Evolutionary conservation across 1,284 basidiomycete genomes (phyloP).

Genomic region (Melanopsichium pennsylvanicum): DNA sequence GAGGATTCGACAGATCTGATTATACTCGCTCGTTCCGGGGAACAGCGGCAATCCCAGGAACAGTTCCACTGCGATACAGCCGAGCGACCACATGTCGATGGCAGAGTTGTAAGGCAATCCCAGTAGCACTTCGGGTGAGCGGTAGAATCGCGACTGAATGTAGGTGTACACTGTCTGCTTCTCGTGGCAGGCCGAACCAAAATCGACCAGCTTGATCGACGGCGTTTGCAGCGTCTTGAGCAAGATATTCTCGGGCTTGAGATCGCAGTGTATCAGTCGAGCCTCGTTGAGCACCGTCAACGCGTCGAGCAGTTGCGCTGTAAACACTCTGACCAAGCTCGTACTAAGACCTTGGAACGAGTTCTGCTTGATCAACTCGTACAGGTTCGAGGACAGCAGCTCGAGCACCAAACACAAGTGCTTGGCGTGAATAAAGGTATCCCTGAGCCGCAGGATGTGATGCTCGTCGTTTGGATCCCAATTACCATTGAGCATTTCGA

Average conservation of each 20-base stretch:
- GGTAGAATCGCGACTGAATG: constrained; percentile 98
- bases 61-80: constrained; percentile 95
- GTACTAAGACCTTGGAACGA: constrained; percentile 97
- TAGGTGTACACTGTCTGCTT: constrained; percentile 99
- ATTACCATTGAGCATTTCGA: constrained; percentile 74
- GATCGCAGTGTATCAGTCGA: constrained; percentile 93
- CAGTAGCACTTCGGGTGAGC: constrained; percentile 94
- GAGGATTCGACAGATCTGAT: constrained; percentile 93
- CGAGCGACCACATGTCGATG: constrained; percentile 95
- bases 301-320: constrained; percentile 90
- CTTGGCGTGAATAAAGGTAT: constrained; percentile 95
- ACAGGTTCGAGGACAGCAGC: constrained; percentile 93
- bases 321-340: constrained; percentile 97
- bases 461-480: constrained; percentile 87
- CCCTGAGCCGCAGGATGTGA: constrained; percentile 91
- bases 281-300: constrained; percentile 92
- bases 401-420: constrained; percentile 98
- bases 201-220: constrained; percentile 98
- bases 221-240: constrained; percentile 80
- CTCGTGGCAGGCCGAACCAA: constrained; percentile 97
- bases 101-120: constrained; percentile 92
- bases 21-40: constrained; percentile 98
- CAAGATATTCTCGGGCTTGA: constrained; percentile 74
- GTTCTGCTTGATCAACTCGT: constrained; percentile 99
- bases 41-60: constrained; percentile 96